Evolutionary conservation across 805 yeast genomes (phyloP).

Genomic region (Nakazawaea ernobii): DNA sequence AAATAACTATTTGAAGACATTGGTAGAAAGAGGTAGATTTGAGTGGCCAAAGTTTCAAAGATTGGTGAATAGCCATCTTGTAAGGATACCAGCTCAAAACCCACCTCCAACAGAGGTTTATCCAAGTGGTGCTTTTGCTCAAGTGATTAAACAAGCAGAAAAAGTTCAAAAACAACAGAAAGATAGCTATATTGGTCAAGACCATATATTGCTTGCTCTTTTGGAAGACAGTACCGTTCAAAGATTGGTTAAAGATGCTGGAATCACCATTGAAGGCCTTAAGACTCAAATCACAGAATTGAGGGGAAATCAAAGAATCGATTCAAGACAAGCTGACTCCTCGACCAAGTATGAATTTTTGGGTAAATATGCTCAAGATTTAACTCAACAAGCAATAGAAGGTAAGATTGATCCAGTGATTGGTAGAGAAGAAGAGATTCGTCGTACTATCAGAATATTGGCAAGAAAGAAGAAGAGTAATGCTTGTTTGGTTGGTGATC

Average conservation of each 20-base stretch:
- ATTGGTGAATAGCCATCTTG: slow-evolving; percentile 72
- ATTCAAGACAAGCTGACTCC: slow-evolving; percentile 90
- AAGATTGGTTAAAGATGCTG: slow-evolving; percentile 64
- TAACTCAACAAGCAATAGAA: slow-evolving; percentile 88
- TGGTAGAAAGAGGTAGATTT: slow-evolving; percentile 79
- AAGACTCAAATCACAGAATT: slow-evolving; percentile 73
- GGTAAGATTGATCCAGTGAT: slow-evolving; percentile 98
- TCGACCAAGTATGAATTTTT: slow-evolving; percentile 79
- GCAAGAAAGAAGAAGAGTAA: slow-evolving; percentile 98
- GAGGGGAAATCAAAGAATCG: slow-evolving; percentile 89
- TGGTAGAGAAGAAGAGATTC: slow-evolving; percentile 97
- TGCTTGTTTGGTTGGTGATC: slow-evolving; percentile 96
- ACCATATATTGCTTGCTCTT: slow-evolving; percentile 81
- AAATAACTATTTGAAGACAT: slow-evolving; percentile 66
- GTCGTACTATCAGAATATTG: slow-evolving; percentile 88
- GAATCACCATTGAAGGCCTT: slow-evolving; percentile 62
- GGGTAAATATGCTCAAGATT: slow-evolving; percentile 84
- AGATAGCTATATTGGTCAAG: slow-evolving; percentile 90
- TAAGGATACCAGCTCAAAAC: slow-evolving; percentile 77
- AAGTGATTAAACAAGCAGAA: slow-evolving; percentile 65
- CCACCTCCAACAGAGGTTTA: slow-evolving; percentile 85
- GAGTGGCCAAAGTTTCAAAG: slow-evolving; percentile 82
- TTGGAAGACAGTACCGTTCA: slow-evolving; percentile 73
- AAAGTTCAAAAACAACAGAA: slow-evolving; percentile 83
- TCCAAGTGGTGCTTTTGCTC: slow-evolving; percentile 72